Evolutionary conservation across 2,329 filamentous ascomycete genomes (phyloP), one percentile per base, ranked within the genome.

Genomic region (Penicillium concentricum): DNA sequence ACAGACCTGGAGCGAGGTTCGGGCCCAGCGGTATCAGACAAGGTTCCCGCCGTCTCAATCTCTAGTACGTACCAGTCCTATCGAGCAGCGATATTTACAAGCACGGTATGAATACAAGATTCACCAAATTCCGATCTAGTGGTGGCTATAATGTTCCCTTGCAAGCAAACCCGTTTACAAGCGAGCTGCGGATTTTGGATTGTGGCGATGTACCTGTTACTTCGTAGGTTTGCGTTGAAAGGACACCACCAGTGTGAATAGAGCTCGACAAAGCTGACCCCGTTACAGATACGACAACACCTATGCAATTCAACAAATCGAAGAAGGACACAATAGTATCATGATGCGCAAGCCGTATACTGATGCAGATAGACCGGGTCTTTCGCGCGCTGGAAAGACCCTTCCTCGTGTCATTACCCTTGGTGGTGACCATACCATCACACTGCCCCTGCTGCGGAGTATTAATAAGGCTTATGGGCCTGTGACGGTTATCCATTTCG

Each of bases 71-170:
- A 38, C 4, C 35, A 38, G 4, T 8, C 9, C 35, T 4, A 18
- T 3, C 34, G 39, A 35, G 18, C 20, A 32, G 12, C 2, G 34
- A 32, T 12, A 28, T 18, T 51, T 18, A 18, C 15, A 28, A 28
- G 4, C n/a, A 38, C 5, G 1, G n/a, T 9, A 20, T 3, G 37
- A 43, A 28, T 28, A 30, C 10, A 49, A 77, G 70, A 69, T 70
- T 79, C 72, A 78, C 74, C 76, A 56, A 75, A 70, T 68, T 82
- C 59, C 71, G 75, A 54, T 81, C 78, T 73, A 93, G 90, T 71
- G 91, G 91, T 66, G 91, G 91, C 5, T 95, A 94, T 74, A 94
- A 95, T 66, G 90, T 94, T 4, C 90, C 90, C 0, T 78, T 95
- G 15, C 8, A 84, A 26, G 88, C 88, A 22, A 93, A 94, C 73